phyloP scores from a whole-genome alignment of 306 rosid species.

The Ochetophila trinervis region DNA sequence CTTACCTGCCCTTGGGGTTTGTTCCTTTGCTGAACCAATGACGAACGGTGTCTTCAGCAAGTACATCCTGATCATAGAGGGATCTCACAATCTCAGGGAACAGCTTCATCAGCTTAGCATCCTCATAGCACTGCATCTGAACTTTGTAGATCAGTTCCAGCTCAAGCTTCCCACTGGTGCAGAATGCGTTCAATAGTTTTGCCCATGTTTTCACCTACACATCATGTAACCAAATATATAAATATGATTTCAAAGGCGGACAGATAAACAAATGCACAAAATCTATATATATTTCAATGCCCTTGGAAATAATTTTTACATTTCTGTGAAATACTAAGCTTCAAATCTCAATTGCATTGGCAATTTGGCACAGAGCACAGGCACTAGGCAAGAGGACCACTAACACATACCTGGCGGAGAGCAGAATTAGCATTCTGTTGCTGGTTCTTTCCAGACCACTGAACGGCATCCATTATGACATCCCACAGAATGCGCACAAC shows the following conservation, averaged over 20 bases:
- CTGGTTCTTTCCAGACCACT: slow-evolving; percentile 99
- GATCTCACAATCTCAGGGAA: slow-evolving; percentile 88
- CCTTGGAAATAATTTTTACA: no score
- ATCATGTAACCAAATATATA: slow-evolving; percentile 13
- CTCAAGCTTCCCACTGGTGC: slow-evolving; percentile 94
- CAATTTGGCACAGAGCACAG: background rate
- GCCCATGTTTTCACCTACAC: slow-evolving; percentile 96
- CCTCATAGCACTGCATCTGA: slow-evolving; percentile 99
- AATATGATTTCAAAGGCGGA: background rate
- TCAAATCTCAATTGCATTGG: background rate
- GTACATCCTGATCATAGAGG: slow-evolving; percentile 92
- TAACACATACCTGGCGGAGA: slow-evolving; percentile 73
- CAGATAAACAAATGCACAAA: background rate
- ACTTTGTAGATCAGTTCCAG: slow-evolving; percentile 97
- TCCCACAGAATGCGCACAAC: slow-evolving; percentile 88
- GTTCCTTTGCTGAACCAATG: slow-evolving; percentile 95
- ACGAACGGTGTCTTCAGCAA: slow-evolving; percentile 94
- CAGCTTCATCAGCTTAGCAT: slow-evolving; percentile 97
- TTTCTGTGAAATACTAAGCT: no score
- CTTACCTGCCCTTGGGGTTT: slow-evolving; percentile 91
- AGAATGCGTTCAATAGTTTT: slow-evolving; percentile 72
- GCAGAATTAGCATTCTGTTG: slow-evolving; percentile 99
- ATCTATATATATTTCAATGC: no score
- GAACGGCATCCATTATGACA: slow-evolving; percentile 98
- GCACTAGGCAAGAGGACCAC: background rate